These are phyloP conservation scores for Platanthera guangdongensis DNA, from an alignment of 106 monocot species.

Conservation along the genomic window DNA sequence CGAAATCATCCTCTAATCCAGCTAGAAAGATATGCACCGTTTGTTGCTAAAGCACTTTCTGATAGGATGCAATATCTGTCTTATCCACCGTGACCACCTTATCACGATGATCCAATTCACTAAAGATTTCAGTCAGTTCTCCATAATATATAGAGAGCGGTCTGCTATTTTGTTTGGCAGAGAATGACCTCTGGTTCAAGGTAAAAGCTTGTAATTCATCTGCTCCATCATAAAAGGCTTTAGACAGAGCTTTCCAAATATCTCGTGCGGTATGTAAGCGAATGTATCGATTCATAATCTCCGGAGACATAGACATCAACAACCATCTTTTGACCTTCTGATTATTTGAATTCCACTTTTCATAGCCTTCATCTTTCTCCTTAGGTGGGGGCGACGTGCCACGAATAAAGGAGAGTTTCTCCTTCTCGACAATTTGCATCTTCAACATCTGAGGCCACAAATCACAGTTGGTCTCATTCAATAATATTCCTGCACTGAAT, in stretches of 20 bases:
- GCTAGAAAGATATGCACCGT: background rate
- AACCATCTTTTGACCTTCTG: conserved; percentile 3
- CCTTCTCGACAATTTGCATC: background rate
- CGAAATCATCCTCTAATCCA: background rate
- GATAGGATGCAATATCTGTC: background rate
- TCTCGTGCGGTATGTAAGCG: background rate
- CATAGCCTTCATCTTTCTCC: background rate
- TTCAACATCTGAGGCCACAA: conserved; percentile 6
- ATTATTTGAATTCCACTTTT: background rate
- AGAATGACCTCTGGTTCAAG: background rate
- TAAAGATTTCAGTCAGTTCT: background rate
- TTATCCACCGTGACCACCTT: background rate
- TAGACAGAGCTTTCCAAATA: conserved; percentile 3
- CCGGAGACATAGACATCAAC: background rate
- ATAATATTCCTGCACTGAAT: background rate
- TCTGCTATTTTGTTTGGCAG: background rate
- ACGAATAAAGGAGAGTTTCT: background rate
- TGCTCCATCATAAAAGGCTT: background rate
- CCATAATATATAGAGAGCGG: background rate
- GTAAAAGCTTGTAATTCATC: background rate
- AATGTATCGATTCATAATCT: conserved; percentile 4
- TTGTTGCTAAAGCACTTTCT: background rate
- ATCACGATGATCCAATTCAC: background rate
- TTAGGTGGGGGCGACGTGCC: background rate
- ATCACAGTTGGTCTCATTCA: background rate